Evolutionary conservation across 1,284 basidiomycete species (phyloP), one percentile per base, ranked within the genome.

Genomic region (Cutaneotrichosporon sp.): DNA sequence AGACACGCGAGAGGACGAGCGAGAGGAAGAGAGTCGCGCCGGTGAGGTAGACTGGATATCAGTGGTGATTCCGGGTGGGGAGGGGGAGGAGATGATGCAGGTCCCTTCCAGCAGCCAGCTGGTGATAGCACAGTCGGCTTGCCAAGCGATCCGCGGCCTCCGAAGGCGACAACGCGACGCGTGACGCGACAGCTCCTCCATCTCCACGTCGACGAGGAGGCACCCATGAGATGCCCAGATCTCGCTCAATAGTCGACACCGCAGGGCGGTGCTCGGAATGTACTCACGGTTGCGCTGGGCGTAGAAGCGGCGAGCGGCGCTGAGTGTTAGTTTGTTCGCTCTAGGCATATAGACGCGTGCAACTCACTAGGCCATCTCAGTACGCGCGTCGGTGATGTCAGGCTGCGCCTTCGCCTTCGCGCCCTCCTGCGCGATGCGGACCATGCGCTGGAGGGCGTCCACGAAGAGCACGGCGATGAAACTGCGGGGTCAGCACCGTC

Each of bases 1-100:
- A 95, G 5, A 90, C 92, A 70, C 94, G 89, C 9, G 92, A 90
- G 68, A 97, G 87, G 70, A 97, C 89, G 58, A 95, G 87, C 18
- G 92, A 94, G 34, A 97, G 87, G 87, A 97, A 97, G 50, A 98
- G 84, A 59, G 90, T 92, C 77, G 92, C 92, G 1, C 92, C 92
- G 13, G 94, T 97, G 22, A 97, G 84, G 79, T 97, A 97, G 64
- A 89, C 87, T 80, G 89, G 24, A 22, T 6, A 50, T 52, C 43
- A 52, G 56, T 29, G 16, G 47, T 43, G 8, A 13, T 16, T 47
- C 24, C 13, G n/a, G n/a, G n/a, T n/a, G n/a, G n/a, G n/a, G n/a
- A n/a, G n/a, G n/a, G n/a, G n/a, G n/a, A n/a, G n/a, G 5, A 14
- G 36, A 38, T 14, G 13, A 38, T 5, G 13, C 6, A 38, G 36